Conservation (phyloP, 176 grass and related monocot genomes). For the Cymbopogon citratus region DNA sequence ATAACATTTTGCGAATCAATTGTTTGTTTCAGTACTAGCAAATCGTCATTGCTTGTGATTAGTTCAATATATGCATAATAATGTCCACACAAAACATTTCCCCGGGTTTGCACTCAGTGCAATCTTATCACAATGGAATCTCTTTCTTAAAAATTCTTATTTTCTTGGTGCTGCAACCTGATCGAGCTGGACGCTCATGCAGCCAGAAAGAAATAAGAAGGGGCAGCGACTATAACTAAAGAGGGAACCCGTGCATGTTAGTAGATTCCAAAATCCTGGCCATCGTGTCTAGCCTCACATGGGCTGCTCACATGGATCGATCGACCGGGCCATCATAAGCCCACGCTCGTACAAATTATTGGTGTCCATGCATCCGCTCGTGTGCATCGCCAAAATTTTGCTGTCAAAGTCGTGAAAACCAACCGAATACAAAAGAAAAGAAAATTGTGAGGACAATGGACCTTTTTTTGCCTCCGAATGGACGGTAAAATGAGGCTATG, state of each 20-base stretch:
- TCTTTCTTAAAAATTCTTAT: background rate
- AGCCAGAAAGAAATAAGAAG: background rate
- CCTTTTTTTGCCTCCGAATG: background rate
- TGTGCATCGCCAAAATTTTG: conserved; percentile 16
- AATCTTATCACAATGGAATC: conserved; percentile 5
- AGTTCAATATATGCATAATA: background rate
- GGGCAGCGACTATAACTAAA: conserved; percentile 7
- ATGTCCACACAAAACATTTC: background rate
- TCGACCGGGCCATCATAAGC: conserved; percentile 17
- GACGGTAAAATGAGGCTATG: background rate
- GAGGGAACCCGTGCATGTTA: conserved; percentile 34
- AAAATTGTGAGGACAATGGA: background rate
- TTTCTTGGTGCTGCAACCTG: conserved; percentile 20
- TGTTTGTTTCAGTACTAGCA: background rate
- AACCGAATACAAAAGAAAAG: background rate
- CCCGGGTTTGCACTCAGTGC: background rate
- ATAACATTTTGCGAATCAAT: background rate
- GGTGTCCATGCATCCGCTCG: background rate
- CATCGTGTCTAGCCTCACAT: conserved; percentile 36
- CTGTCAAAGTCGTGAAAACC: background rate
- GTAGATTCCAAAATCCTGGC: conserved; percentile 38
- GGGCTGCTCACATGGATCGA: conserved; percentile 28
- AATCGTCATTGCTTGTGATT: background rate
- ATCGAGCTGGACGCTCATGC: conserved; percentile 31
- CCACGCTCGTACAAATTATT: conserved; percentile 30